These are phyloP conservation scores for Thalassiosira mediterranea DNA, from an alignment of 352 stramenopile species.

Conservation along the genomic window DNA sequence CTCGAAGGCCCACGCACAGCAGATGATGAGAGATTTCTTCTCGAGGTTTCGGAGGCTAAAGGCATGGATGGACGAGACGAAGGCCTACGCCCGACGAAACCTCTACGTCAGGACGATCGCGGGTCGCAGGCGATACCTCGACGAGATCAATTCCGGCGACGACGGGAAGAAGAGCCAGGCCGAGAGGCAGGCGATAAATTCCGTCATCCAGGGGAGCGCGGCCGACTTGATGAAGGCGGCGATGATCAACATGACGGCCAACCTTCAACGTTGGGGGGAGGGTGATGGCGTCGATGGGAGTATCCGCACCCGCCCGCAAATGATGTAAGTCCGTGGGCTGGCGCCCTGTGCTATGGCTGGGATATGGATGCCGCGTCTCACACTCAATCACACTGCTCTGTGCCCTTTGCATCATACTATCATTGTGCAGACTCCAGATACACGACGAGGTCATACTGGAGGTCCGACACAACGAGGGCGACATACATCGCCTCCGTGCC, in stretches of 20 bases:
- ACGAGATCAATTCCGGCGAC: slow-evolving; percentile 58
- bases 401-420: too few relatives aligned
- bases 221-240: slow-evolving; percentile 77
- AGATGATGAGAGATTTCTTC: slow-evolving; percentile 63
- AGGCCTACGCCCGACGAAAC: slow-evolving; percentile 43
- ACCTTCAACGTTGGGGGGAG: slow-evolving; percentile 48
- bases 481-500: slow-evolving; percentile 46
- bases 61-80: slow-evolving; percentile 60
- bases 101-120: slow-evolving; percentile 61
- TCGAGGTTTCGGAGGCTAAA: slow-evolving; percentile 52
- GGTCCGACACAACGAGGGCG: slow-evolving; percentile 25
- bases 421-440: slow-evolving; percentile 60
- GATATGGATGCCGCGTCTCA: too few relatives aligned
- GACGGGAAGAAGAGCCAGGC: slow-evolving; percentile 42
- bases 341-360: slow-evolving; percentile 20
- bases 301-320: slow-evolving; percentile 21
- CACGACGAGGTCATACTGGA: slow-evolving; percentile 77
- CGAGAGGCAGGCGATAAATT: slow-evolving; percentile 78
- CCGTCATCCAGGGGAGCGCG: slow-evolving; percentile 75
- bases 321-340: slow-evolving; percentile 33
- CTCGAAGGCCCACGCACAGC: slow-evolving; percentile 32
- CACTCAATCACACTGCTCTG: too few relatives aligned
- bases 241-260: slow-evolving; percentile 65
- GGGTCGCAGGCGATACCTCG: slow-evolving; percentile 51
- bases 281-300: background rate